Base-by-base conservation (phyloP, 306 rosid genomes). In the Lithocarpus polystachyus region DNA sequence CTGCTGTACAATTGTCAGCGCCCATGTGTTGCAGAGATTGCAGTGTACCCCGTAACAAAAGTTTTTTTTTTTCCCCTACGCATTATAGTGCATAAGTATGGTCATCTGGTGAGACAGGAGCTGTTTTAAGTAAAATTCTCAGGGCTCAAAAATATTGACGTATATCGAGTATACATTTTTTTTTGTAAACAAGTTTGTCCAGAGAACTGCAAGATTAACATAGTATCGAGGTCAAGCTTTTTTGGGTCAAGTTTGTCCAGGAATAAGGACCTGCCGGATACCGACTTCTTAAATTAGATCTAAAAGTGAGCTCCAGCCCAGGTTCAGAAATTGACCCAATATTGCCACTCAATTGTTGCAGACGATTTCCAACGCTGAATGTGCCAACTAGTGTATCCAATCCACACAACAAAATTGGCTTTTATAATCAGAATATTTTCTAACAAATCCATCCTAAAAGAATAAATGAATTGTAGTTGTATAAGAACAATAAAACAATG, bases 391-490 rank as follows among this genome's bases (percentile, higher is more conserved):
- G 53, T 56, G 18, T 40, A 18, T 4, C 11, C 15, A 26, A 22
- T 6, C 23, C 22, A 57, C 72, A 84, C 53, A 67, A 28, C 8
- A 82, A 56, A 56, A 70, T 31, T 29, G 72, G 52, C 29, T 57
- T 74, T 51, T 35, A 59, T 67, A 35, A 65, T 43, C 68, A 18
- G 23, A 33, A 67, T 18, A 45, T 73, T 68, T 8, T 60, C 71
- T 37, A 43, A 24, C 48, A 24, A 20, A 72, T 64, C 68, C 48
- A 75, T 26, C 59, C 74, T 79, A 79, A 82, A 84, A 77, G 76
- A 77, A 78, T 77, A 17, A 54, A 72, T 72, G 75, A 65, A 71
- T 40, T 78, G 77, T 23, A 70, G 64, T 77, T 69, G 4, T 33
- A 53, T 54, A 54, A 19, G 18, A 29, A 60, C 19, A 2, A 28